Evolutionary conservation across 2,329 filamentous ascomycete genomes (phyloP).

Genomic region (Lasiodiplodia hormozganensis): DNA sequence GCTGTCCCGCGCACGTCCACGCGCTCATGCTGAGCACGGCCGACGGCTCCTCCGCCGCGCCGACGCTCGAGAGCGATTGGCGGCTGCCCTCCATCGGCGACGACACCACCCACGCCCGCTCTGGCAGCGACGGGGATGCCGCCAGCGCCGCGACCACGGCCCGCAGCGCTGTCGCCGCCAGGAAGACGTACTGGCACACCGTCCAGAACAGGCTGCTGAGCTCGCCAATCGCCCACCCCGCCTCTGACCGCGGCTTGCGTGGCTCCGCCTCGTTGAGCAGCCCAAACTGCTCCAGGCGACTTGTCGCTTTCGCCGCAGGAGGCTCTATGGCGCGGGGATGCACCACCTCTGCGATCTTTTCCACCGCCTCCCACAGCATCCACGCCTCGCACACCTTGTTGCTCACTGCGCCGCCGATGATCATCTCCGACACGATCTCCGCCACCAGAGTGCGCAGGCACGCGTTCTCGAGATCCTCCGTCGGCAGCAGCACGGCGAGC

Average conservation of each 20-base stretch:
- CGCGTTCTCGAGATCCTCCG: conserved; percentile 88
- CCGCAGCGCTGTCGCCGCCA: conserved; percentile 68
- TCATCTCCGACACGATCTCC: conserved; percentile 88
- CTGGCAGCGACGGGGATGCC: conserved; percentile 71
- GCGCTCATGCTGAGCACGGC: conserved; percentile 79
- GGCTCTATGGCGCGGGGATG: conserved; percentile 41
- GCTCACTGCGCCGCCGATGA: conserved; percentile 81
- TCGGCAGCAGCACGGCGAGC: conserved; percentile 83
- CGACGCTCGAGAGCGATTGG: conserved; percentile 40
- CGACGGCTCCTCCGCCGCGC: conserved; percentile 34
- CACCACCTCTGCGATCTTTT: conserved; percentile 68
- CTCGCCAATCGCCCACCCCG: conserved; percentile 22
- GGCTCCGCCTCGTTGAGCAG: conserved; percentile 51
- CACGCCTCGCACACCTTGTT: conserved; percentile 85
- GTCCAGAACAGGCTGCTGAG: conserved; percentile 56
- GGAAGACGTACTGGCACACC: conserved; percentile 57
- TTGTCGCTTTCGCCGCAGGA: conserved; percentile 37
- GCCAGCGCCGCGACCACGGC: conserved; percentile 69
- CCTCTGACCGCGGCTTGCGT: conserved; percentile 30
- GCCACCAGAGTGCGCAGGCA: conserved; percentile 83
- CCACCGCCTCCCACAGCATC: conserved; percentile 85
- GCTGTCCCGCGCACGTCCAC: conserved; percentile 75
- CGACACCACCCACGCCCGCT: conserved; percentile 52
- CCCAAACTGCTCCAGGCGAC: conserved; percentile 62
- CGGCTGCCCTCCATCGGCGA: conserved; percentile 38